phyloP scores from a whole-genome alignment of 805 yeast genomes.

The Wickerhamomyces queroliae region DNA sequence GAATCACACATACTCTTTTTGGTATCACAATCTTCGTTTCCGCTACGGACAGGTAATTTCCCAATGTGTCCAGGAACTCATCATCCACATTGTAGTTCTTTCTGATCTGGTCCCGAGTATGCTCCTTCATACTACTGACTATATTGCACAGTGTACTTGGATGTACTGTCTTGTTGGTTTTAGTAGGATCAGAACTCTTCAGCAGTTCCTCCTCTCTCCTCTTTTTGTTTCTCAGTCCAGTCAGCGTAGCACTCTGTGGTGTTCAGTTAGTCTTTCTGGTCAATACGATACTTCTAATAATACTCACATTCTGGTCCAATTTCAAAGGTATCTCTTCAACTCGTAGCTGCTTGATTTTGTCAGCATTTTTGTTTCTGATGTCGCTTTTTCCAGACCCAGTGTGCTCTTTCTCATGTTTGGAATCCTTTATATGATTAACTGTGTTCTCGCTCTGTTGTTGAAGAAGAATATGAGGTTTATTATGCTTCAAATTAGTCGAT shows the following conservation, averaged over 20 bases:
- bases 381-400: neutral
- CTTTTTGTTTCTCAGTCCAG: constrained; percentile 11
- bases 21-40: constrained; percentile 1
- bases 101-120: constrained; percentile 8
- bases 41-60: constrained; percentile 5
- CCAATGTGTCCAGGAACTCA: neutral
- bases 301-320: constrained; percentile 11
- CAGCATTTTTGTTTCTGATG: constrained; percentile 8
- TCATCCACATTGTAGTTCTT: constrained; percentile 8
- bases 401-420: neutral
- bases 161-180: constrained; percentile 3
- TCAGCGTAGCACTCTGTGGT: constrained; percentile 13
- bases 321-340: constrained; percentile 14
- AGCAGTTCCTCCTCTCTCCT: constrained; percentile 8
- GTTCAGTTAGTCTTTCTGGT: constrained; percentile 2
- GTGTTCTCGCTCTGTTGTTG: neutral
- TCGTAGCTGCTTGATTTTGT: constrained; percentile 12
- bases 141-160: constrained; percentile 16
- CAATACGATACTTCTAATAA: neutral
- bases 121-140: constrained; percentile 13
- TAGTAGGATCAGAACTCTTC: constrained; percentile 1
- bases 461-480: neutral
- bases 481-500: neutral
- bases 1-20: neutral
- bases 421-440: constrained; percentile 2